Conservation (phyloP, 768 basidiomycete species). For the Naganishia onofrii region DNA sequence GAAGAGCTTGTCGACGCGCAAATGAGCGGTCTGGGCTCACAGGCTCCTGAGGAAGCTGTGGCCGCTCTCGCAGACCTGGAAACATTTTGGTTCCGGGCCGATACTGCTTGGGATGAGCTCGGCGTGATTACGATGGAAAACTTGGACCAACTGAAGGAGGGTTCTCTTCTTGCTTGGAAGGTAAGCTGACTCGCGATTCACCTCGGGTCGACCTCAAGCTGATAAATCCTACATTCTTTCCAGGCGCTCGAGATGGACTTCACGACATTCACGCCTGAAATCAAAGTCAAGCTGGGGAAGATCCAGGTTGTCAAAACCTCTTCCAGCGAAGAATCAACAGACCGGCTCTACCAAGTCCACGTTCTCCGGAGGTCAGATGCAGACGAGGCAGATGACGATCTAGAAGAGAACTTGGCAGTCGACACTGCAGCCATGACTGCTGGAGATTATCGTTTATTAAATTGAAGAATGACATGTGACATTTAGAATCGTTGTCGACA, state of each 20-base stretch:
- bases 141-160: neutral
- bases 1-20: conserved; percentile 4
- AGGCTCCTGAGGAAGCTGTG: neutral
- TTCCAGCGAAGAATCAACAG: conserved; percentile 2
- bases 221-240: neutral
- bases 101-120: conserved; percentile 2
- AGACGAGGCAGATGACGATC: conserved; percentile 4
- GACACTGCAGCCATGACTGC: neutral
- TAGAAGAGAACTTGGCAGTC: conserved; percentile 12
- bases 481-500: too few relatives aligned
- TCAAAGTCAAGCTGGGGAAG: conserved; percentile 12
- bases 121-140: neutral
- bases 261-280: conserved; percentile 24
- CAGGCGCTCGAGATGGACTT: conserved; percentile 27
- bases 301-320: conserved; percentile 17
- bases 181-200: neutral
- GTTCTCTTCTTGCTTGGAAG: conserved; percentile 24
- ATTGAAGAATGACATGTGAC: neutral
- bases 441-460: conserved; percentile 13
- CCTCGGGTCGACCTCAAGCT: neutral
- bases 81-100: conserved; percentile 1
- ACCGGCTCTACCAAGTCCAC: conserved; percentile 6
- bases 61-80: neutral
- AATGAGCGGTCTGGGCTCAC: conserved; percentile 2
- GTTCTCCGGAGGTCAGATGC: conserved; percentile 14